Conservation (phyloP, 305 asterid genomes). For the Plantago lanceolata region DNA sequence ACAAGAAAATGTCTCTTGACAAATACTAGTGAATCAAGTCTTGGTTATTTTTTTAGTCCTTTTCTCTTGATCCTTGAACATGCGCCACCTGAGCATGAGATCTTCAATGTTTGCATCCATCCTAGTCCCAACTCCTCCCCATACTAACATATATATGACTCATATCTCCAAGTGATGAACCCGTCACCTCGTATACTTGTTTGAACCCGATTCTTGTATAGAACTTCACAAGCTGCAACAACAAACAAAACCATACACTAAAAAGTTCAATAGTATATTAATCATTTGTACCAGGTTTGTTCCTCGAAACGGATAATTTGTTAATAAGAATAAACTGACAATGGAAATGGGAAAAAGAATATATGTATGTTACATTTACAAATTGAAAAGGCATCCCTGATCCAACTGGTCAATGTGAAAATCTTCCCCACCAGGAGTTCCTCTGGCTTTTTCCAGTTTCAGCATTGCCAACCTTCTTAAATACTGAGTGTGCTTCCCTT, state of each 20-base stretch:
- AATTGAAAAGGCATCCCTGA: background rate
- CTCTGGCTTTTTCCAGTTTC: conserved; percentile 32
- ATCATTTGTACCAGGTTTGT: too few species aligned
- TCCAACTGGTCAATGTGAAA: conserved; percentile 12
- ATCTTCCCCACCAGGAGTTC: conserved; percentile 52
- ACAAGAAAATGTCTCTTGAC: too few species aligned
- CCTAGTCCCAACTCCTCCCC: conserved; percentile 96
- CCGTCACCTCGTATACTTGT: conserved; percentile 65
- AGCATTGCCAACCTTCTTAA: conserved; percentile 40
- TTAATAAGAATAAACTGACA: background rate
- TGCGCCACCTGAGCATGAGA: conserved; percentile 83
- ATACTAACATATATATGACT: conserved; percentile 77
- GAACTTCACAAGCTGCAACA: conserved; percentile 78
- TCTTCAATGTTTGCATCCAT: conserved; percentile 72
- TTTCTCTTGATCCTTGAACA: conserved; percentile 62
- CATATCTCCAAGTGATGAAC: conserved; percentile 63
- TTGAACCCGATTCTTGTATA: conserved; percentile 81
- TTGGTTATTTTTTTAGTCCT: background rate
- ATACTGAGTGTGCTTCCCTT: conserved; percentile 38
- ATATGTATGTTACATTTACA: background rate
- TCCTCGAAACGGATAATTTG: too few species aligned
- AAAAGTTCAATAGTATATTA: too few species aligned
- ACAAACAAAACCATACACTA: background rate
- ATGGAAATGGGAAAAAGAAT: too few species aligned
- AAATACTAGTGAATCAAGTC: background rate